phyloP scores from a whole-genome alignment of 768 basidiomycete genomes.

The Boletus tomentosulus region DNA sequence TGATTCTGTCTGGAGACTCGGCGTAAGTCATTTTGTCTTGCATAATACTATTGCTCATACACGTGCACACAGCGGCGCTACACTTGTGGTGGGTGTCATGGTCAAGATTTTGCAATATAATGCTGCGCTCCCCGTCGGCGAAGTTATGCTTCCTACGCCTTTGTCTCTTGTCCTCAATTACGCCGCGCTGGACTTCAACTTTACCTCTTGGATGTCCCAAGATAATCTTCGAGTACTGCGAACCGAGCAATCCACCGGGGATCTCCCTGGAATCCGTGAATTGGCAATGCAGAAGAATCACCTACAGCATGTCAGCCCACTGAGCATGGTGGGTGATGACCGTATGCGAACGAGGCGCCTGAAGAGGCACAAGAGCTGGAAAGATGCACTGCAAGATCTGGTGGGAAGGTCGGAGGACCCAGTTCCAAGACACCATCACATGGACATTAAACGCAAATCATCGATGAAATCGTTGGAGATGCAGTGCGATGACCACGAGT shows the following conservation, averaged over 20 bases:
- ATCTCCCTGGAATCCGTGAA: slow-evolving; percentile 68
- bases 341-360: slow-evolving; percentile 37
- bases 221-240: slow-evolving; percentile 79
- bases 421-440: slow-evolving; percentile 16
- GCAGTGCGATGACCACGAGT: slow-evolving; percentile 43
- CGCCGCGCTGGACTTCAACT: slow-evolving; percentile 94
- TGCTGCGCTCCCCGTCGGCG: slow-evolving; percentile 23
- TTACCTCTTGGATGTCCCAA: slow-evolving; percentile 94
- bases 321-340: slow-evolving; percentile 85
- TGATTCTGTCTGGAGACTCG: slow-evolving; percentile 91
- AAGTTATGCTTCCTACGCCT: slow-evolving; percentile 61
- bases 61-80: slow-evolving; percentile 65
- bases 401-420: slow-evolving; percentile 36
- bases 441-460: slow-evolving; percentile 27
- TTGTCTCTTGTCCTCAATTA: slow-evolving; percentile 85
- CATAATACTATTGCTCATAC: slow-evolving; percentile 8
- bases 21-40: slow-evolving; percentile 59
- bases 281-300: slow-evolving; percentile 83
- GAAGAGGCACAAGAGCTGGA: slow-evolving; percentile 56
- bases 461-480: slow-evolving; percentile 23
- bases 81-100: slow-evolving; percentile 80
- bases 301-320: slow-evolving; percentile 80
- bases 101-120: slow-evolving; percentile 76
- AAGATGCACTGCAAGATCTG: slow-evolving; percentile 49
- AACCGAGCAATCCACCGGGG: slow-evolving; percentile 81